A percentile compares a stretch with the other conserved stretches of the same genome.
Conservation (phyloP, 257 asterid species). For the Penstemon davidsonii region DNA sequence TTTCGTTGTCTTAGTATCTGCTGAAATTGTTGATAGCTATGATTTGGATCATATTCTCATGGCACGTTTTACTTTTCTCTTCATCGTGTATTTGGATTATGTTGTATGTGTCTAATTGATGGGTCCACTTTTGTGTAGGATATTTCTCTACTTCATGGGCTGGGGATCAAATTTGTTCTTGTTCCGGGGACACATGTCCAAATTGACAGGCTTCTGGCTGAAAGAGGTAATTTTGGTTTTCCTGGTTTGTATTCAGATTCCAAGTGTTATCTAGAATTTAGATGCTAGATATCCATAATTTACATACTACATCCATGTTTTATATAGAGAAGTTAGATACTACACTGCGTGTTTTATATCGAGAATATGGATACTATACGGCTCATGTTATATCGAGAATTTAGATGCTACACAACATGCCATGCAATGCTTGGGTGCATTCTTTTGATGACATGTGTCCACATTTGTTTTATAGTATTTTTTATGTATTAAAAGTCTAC, state of each 20-base stretch:
- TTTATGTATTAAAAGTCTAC: too few species aligned
- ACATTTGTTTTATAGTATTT: too few species aligned
- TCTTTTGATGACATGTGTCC: too few species aligned
- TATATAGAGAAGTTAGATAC: too few species aligned
- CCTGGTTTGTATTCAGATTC: background rate
- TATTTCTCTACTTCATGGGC: conserved; percentile 86
- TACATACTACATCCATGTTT: too few species aligned
- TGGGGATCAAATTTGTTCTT: conserved; percentile 93
- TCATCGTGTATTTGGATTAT: background rate
- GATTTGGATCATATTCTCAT: conserved; percentile 73
- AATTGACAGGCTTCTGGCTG: conserved; percentile 75
- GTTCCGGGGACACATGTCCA: conserved; percentile 96
- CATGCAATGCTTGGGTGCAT: too few species aligned
- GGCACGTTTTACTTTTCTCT: conserved; percentile 46
- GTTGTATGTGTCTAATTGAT: conserved; percentile 10
- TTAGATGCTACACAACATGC: too few species aligned
- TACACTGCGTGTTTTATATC: too few species aligned
- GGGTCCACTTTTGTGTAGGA: conserved; percentile 50
- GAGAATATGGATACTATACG: too few species aligned
- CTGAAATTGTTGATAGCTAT: conserved; percentile 76
- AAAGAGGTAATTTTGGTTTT: conserved; percentile 53
- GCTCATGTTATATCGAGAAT: too few species aligned
- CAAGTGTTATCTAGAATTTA: background rate
- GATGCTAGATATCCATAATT: background rate
- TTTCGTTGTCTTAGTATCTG: conserved; percentile 79